phyloP scores from a whole-genome alignment of 225 moss, liverwort and hornwort species.

The Sphagnum contortum region DNA sequence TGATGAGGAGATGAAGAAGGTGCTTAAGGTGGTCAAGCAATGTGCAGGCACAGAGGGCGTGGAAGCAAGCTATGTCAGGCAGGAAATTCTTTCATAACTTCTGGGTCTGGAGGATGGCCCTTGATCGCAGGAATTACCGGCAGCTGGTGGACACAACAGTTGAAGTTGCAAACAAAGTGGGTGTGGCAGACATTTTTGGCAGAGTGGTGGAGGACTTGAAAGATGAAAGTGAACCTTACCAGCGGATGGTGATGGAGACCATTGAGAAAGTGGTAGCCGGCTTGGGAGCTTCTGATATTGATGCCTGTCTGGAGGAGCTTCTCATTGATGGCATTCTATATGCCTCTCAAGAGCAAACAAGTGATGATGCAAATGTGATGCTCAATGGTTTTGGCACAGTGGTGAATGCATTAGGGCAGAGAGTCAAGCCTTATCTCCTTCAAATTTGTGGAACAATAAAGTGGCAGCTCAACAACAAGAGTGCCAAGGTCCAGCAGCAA shows the following conservation, averaged over 20 bases:
- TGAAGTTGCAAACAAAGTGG: slow-evolving; percentile 94
- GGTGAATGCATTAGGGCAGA: slow-evolving; percentile 92
- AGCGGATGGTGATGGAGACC: slow-evolving; percentile 99
- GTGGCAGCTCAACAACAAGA: slow-evolving; percentile 98
- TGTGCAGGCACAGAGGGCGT: slow-evolving; percentile 99
- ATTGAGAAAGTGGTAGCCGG: slow-evolving; percentile 98
- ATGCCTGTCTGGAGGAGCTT: slow-evolving; percentile 87
- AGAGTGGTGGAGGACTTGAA: slow-evolving; percentile 97
- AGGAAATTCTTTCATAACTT: slow-evolving; percentile 94
- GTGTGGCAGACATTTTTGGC: slow-evolving; percentile 93
- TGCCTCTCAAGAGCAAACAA: slow-evolving; percentile 98
- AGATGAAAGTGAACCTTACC: slow-evolving; percentile 97
- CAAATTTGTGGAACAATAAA: slow-evolving; percentile 99
- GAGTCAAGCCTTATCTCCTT: slow-evolving; percentile 92
- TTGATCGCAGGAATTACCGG: slow-evolving; percentile 94
- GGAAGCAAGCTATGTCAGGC: slow-evolving; percentile 77
- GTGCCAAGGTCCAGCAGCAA: slow-evolving; percentile 98
- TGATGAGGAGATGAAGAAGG: slow-evolving; percentile 99
- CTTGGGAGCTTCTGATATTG: slow-evolving; percentile 95
- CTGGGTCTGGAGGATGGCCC: slow-evolving; percentile 98
- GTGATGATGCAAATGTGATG: slow-evolving; percentile 99
- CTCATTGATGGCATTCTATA: slow-evolving; percentile 95
- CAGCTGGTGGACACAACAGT: slow-evolving; percentile 97
- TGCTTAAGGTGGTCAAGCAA: slow-evolving; percentile 96
- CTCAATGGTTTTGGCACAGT: slow-evolving; percentile 98